Percentiles rank a stretch among this genome's conserved stretches.
phyloP scores from a whole-genome alignment of 179 eudicot genomes.

The Beta macrorhiza region DNA sequence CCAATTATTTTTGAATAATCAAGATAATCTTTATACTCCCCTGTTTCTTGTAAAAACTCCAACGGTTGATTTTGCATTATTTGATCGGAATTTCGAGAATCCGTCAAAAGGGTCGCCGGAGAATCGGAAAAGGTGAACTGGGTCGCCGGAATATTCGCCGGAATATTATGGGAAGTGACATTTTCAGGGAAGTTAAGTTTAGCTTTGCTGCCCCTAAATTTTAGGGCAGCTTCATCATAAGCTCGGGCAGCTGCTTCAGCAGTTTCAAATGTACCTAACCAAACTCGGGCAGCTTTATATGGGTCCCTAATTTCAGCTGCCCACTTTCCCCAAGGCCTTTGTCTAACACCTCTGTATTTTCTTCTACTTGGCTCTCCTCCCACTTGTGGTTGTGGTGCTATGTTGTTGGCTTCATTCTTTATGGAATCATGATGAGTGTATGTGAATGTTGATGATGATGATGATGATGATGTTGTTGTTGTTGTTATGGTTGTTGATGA shows the following conservation, averaged over 20 bases:
- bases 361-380: slow-evolving; percentile 30
- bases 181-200: slow-evolving; percentile 79
- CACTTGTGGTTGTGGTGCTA: slow-evolving; percentile 13
- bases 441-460: slow-evolving; percentile 14
- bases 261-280: slow-evolving; percentile 71
- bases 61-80: slow-evolving; percentile 20
- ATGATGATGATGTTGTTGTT: not conserved
- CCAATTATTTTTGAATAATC: slow-evolving; percentile 31
- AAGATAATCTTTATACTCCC: slow-evolving; percentile 28
- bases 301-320: slow-evolving; percentile 84
- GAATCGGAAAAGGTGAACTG: slow-evolving; percentile 27
- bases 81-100: not conserved
- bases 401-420: slow-evolving; percentile 10
- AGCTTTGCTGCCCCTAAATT: slow-evolving; percentile 69
- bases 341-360: slow-evolving; percentile 72
- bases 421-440: slow-evolving; percentile 15
- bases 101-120: slow-evolving; percentile 23
- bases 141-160: slow-evolving; percentile 21
- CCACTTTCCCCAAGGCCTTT: slow-evolving; percentile 83
- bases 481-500: not conserved
- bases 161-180: slow-evolving; percentile 29
- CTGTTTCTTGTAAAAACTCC: slow-evolving; percentile 20
- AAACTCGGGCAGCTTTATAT: slow-evolving; percentile 63
- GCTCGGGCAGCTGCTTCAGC: slow-evolving; percentile 75
- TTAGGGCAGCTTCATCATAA: slow-evolving; percentile 70